These are phyloP conservation scores for Passiflora organensis DNA, from an alignment of 345 rosid species.

Conservation along the genomic window DNA sequence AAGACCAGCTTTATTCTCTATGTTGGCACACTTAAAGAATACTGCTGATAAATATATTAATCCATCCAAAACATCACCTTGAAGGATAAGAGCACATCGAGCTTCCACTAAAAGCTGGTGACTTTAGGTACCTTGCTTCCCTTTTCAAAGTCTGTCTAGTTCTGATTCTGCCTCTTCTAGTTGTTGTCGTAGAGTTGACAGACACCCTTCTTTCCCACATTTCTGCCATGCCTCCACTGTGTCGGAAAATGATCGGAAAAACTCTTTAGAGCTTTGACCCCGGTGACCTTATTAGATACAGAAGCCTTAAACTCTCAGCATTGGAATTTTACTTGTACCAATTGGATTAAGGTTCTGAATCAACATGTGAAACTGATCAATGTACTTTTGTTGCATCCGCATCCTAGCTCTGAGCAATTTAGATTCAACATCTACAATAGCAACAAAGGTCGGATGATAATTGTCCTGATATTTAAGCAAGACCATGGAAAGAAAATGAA, in stretches of 20 bases:
- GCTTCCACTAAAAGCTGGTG: conserved; percentile 1
- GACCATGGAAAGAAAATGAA: conserved; percentile 1
- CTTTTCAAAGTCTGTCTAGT: conserved; percentile 56
- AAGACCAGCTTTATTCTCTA: too few relatives aligned
- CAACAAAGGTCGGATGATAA: conserved; percentile 7
- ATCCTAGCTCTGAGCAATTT: conserved; percentile 89
- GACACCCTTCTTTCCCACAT: conserved; percentile 51
- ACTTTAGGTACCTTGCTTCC: conserved; percentile 41
- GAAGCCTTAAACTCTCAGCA: not conserved
- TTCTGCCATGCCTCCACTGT: conserved; percentile 43
- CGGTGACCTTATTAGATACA: conserved; percentile 66
- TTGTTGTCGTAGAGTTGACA: conserved; percentile 42
- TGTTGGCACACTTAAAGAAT: too few relatives aligned
- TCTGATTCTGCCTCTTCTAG: conserved; percentile 68
- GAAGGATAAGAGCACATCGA: not conserved
- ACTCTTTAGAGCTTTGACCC: conserved; percentile 73
- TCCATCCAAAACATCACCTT: conserved; percentile 10
- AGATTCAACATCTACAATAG: conserved; percentile 64
- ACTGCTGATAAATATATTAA: conserved; percentile 12
- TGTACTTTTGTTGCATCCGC: conserved; percentile 97
- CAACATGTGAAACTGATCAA: conserved; percentile 95
- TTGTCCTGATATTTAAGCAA: too few relatives aligned
- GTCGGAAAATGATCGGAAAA: conserved; percentile 61
- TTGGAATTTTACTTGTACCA: too few relatives aligned
- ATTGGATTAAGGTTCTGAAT: too few relatives aligned